These are phyloP conservation scores for Aspergillus eucalypticola DNA, from an alignment of 2,329 filamentous ascomycete genomes.

Conservation along the genomic window DNA sequence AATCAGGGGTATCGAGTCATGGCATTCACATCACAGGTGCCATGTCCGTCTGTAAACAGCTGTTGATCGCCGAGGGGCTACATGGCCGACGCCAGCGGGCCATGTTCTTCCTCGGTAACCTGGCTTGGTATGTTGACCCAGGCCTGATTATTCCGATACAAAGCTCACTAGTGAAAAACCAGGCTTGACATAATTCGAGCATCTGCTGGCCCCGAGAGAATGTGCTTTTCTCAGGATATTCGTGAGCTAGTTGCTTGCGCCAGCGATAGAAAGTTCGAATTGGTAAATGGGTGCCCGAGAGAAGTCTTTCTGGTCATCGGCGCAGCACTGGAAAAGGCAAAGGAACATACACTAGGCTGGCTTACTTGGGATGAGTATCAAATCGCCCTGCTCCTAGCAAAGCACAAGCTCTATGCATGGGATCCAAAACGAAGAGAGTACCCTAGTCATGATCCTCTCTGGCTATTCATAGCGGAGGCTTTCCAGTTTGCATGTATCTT, in stretches of 20 bases:
- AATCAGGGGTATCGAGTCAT: slow-evolving; percentile 33
- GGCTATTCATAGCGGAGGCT: slow-evolving; percentile 28
- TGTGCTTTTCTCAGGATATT: slow-evolving; percentile 32
- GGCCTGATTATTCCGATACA: background rate
- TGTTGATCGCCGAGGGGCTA: slow-evolving; percentile 26
- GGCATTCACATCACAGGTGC: slow-evolving; percentile 36
- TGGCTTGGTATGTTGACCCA: slow-evolving; percentile 26
- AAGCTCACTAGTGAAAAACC: background rate
- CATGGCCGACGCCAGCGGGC: slow-evolving; percentile 27
- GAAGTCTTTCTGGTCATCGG: slow-evolving; percentile 34
- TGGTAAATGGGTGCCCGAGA: slow-evolving; percentile 33
- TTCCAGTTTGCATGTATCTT: slow-evolving; percentile 32
- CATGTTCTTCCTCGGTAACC: slow-evolving; percentile 33
- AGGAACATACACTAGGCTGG: slow-evolving; percentile 26
- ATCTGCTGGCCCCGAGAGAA: slow-evolving; percentile 26
- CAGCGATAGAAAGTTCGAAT: slow-evolving; percentile 29
- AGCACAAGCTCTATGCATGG: slow-evolving; percentile 27
- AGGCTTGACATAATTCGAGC: slow-evolving; percentile 37
- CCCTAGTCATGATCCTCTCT: slow-evolving; percentile 26
- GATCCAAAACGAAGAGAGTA: slow-evolving; percentile 21
- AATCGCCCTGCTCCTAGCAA: slow-evolving; percentile 19
- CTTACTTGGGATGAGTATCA: slow-evolving; percentile 22
- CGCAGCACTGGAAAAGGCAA: slow-evolving; percentile 28
- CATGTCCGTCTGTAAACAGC: slow-evolving; percentile 33
- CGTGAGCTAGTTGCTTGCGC: slow-evolving; percentile 27